phyloP scores from a whole-genome alignment of 257 asterid genomes.

The Pogostemon cablin region DNA sequence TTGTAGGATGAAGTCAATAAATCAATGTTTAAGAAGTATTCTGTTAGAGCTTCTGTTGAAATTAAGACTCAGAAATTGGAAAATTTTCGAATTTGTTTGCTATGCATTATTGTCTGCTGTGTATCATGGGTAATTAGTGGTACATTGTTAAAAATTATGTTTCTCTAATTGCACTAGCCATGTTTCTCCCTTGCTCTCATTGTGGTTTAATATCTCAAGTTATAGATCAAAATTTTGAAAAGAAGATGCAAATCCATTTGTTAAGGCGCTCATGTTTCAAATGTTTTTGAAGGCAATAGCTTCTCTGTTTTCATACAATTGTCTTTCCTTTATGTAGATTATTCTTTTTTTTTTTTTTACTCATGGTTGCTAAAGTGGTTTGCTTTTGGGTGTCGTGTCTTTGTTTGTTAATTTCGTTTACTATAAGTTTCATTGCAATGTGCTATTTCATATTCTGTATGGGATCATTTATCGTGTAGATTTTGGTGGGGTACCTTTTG shows the following conservation, averaged over 20 bases:
- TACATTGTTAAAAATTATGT: neutral
- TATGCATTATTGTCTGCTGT: constrained; percentile 3
- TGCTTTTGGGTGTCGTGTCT: neutral
- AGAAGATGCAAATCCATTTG: constrained; percentile 1
- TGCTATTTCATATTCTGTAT: constrained; percentile 1
- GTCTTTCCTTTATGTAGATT: neutral
- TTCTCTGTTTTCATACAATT: neutral
- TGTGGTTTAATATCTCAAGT: neutral
- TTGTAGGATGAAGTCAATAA: constrained; percentile 49
- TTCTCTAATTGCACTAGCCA: neutral
- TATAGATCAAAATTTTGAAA: neutral
- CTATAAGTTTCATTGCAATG: neutral
- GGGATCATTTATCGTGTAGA: neutral
- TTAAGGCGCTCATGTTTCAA: neutral
- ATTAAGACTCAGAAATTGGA: constrained; percentile 46
- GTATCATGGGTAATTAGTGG: neutral
- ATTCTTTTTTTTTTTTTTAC: constrained; percentile 8
- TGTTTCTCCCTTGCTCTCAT: constrained; percentile 1
- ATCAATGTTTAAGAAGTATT: constrained; percentile 35
- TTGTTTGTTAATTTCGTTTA: neutral
- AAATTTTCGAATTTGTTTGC: constrained; percentile 67
- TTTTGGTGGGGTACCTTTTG: neutral
- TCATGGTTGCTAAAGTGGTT: constrained; percentile 8
- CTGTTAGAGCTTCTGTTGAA: constrained; percentile 55
- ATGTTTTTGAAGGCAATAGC: neutral